phyloP scores from a whole-genome alignment of 1,284 basidiomycete genomes.

The Chondrostereum purpureum region DNA sequence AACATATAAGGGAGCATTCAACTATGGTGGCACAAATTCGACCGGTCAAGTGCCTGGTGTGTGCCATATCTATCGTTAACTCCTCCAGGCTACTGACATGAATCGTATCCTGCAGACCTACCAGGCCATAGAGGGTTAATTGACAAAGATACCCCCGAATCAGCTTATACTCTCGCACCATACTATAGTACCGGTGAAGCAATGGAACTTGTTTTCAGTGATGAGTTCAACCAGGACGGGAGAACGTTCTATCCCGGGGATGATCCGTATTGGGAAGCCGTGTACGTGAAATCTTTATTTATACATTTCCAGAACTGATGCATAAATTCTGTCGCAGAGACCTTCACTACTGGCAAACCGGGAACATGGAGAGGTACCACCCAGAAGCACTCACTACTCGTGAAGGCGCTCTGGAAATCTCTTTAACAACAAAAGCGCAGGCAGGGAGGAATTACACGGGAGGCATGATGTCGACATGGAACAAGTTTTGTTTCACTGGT shows the following conservation, averaged over 20 bases:
- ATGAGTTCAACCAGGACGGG: slow-evolving; percentile 72
- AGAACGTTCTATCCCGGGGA: slow-evolving; percentile 46
- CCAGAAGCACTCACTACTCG: slow-evolving; percentile 61
- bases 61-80: neutral
- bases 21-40: slow-evolving; percentile 72
- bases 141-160: neutral
- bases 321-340: slow-evolving; percentile 9
- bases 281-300: neutral
- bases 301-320: neutral
- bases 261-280: slow-evolving; percentile 55
- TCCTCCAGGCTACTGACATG: neutral
- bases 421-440: slow-evolving; percentile 43
- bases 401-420: slow-evolving; percentile 62
- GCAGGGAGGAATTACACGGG: slow-evolving; percentile 59
- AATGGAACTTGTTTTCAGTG: slow-evolving; percentile 59
- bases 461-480: slow-evolving; percentile 37
- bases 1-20: slow-evolving; percentile 47
- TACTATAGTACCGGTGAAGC: neutral
- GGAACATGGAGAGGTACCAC: slow-evolving; percentile 63
- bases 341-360: slow-evolving; percentile 33
- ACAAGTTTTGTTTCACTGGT: slow-evolving; percentile 75
- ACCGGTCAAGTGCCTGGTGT: slow-evolving; percentile 16
- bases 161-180: neutral
- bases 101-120: neutral
- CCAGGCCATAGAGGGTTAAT: neutral